Percentiles rank a stretch among this genome's conserved stretches.
phyloP scores from a whole-genome alignment of 768 basidiomycete genomes.

The Russula emetica region DNA sequence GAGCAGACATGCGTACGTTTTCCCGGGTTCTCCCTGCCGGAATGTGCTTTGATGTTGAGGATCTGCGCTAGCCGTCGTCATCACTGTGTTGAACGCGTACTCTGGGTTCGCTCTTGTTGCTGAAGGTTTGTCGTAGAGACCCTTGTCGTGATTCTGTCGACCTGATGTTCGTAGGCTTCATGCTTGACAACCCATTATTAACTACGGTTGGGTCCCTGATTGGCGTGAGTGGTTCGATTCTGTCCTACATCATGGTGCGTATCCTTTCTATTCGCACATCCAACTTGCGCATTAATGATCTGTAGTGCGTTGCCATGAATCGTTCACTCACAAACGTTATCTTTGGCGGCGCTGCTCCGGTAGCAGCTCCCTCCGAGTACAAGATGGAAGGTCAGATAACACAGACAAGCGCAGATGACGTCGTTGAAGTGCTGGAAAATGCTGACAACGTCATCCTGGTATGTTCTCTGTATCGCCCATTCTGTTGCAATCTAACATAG shows the following conservation, averaged over 20 bases:
- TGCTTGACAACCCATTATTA: conserved; percentile 81
- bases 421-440: conserved; percentile 70
- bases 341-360: conserved; percentile 76
- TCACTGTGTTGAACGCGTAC: conserved; percentile 87
- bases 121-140: conserved; percentile 49
- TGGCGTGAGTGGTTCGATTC: conserved; percentile 85
- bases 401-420: conserved; percentile 74
- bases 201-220: conserved; percentile 84
- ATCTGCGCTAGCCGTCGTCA: conserved; percentile 64
- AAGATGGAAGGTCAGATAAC: conserved; percentile 84
- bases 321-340: conserved; percentile 79
- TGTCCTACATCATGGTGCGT: conserved; percentile 88
- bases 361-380: conserved; percentile 47
- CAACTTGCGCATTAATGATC: conserved; percentile 18
- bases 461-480: conserved; percentile 20
- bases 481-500: not conserved
- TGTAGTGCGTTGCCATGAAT: conserved; percentile 89
- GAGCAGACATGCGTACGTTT: conserved; percentile 85
- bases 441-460: conserved; percentile 83
- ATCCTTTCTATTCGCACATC: not conserved
- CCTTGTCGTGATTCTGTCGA: conserved; percentile 1
- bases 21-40: too few species aligned
- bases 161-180: conserved; percentile 52
- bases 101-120: conserved; percentile 89
- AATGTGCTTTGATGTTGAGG: conserved; percentile 8